These are phyloP conservation scores for Pezicula radicicola DNA, from an alignment of 2,329 filamentous ascomycete genomes.

Conservation along the genomic window DNA sequence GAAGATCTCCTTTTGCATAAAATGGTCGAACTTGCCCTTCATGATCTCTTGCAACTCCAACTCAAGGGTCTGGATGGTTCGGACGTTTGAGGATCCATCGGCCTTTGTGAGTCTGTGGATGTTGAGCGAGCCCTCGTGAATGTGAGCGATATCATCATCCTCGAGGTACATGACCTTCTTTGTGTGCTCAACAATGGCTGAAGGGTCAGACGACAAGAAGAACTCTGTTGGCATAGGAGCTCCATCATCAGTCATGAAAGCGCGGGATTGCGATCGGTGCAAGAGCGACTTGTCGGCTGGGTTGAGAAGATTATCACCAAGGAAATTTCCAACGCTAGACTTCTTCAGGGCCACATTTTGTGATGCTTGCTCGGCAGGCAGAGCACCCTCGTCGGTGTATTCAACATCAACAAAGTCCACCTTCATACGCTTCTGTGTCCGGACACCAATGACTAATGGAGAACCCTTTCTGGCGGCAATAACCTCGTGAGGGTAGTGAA, in stretches of 20 bases:
- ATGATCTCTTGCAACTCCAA: slow-evolving; percentile 99
- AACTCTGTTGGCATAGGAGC: slow-evolving; percentile 98
- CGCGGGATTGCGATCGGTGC: slow-evolving; percentile 96
- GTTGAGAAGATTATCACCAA: slow-evolving; percentile 70
- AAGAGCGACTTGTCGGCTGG: slow-evolving; percentile 96
- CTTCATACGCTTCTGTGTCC: slow-evolving; percentile 99
- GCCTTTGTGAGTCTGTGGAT: slow-evolving; percentile 98
- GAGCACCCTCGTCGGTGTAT: slow-evolving; percentile 77
- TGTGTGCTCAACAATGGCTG: slow-evolving; percentile 98
- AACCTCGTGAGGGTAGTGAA: slow-evolving; percentile 97
- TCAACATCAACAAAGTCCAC: slow-evolving; percentile 99
- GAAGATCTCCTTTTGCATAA: slow-evolving; percentile 99
- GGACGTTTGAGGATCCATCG: slow-evolving; percentile 93
- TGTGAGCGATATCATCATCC: slow-evolving; percentile 99
- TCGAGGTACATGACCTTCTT: slow-evolving; percentile 99
- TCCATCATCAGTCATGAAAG: slow-evolving; percentile 98
- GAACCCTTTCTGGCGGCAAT: slow-evolving; percentile 98
- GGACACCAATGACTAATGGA: slow-evolving; percentile 93
- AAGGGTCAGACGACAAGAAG: slow-evolving; percentile 98
- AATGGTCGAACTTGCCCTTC: slow-evolving; percentile 99
- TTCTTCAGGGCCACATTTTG: slow-evolving; percentile 98
- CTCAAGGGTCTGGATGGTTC: slow-evolving; percentile 97
- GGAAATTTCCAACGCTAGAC: slow-evolving; percentile 62
- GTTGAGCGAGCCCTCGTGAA: slow-evolving; percentile 97
- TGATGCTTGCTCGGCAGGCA: slow-evolving; percentile 89